Evolutionary conservation across 1,284 basidiomycete species (phyloP).

Genomic region (Boletus albobrunnescens): DNA sequence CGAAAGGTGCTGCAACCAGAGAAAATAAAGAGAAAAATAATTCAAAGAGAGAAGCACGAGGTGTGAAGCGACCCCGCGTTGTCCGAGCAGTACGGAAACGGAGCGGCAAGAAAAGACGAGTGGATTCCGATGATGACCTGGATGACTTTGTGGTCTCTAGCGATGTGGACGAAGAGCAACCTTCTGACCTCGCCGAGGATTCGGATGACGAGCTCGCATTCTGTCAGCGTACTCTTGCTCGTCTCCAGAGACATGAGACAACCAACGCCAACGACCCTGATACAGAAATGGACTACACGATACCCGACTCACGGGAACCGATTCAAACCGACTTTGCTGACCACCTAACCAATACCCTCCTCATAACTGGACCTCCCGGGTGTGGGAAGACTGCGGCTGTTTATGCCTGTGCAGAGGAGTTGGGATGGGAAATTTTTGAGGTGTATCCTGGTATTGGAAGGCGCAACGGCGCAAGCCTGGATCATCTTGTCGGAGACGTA

Average conservation of each 20-base stretch:
- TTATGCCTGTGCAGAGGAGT: slow-evolving; percentile 88
- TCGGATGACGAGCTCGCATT: slow-evolving; percentile 33
- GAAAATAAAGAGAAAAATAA: slow-evolving; percentile 20
- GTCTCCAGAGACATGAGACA: slow-evolving; percentile 12
- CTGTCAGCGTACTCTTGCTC: slow-evolving; percentile 23
- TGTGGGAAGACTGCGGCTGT: slow-evolving; percentile 91
- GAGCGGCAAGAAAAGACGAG: slow-evolving; percentile 45
- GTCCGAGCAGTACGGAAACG: slow-evolving; percentile 48
- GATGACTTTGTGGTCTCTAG: slow-evolving; percentile 50
- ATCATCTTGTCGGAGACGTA: slow-evolving; percentile 85
- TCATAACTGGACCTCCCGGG: slow-evolving; percentile 81
- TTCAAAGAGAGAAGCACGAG: slow-evolving; percentile 33
- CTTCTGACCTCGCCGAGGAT: slow-evolving; percentile 36
- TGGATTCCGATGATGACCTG: slow-evolving; percentile 51
- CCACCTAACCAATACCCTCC: slow-evolving; percentile 76
- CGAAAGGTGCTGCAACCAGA: slow-evolving; percentile 7
- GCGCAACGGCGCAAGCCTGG: slow-evolving; percentile 76
- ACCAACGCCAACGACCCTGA: slow-evolving; percentile 3
- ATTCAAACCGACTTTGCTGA: slow-evolving; percentile 37
- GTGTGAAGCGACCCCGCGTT: slow-evolving; percentile 48
- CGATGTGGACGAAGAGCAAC: slow-evolving; percentile 39
- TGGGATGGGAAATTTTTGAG: slow-evolving; percentile 96
- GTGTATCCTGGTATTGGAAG: slow-evolving; percentile 94
- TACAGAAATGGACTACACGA: slow-evolving; percentile 11
- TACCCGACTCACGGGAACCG: slow-evolving; percentile 3